Conservation (phyloP, 345 rosid species). For the Salix brachista region DNA sequence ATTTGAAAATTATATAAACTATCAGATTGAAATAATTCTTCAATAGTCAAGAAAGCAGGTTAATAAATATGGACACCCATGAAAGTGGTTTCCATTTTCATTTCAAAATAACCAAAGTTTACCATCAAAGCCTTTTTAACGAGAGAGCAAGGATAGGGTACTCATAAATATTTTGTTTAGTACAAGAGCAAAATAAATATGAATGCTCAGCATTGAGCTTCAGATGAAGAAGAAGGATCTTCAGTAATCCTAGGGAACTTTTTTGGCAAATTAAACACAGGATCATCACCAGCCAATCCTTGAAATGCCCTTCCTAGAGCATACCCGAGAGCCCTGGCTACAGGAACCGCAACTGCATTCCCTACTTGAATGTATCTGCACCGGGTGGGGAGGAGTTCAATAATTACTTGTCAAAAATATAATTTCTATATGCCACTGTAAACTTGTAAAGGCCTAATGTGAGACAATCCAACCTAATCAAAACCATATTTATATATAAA, state of each 20-base stretch:
- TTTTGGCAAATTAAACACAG: slow-evolving; percentile 35
- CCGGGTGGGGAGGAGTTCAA: background rate
- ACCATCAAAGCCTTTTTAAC: background rate
- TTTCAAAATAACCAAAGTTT: background rate
- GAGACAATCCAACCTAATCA: no score
- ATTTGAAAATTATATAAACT: no score
- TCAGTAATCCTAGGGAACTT: slow-evolving; percentile 23
- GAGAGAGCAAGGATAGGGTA: background rate
- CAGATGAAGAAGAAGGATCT: slow-evolving; percentile 2
- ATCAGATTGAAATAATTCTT: no score
- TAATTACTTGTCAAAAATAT: background rate
- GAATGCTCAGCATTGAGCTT: background rate
- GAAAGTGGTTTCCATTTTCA: background rate
- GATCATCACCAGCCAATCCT: slow-evolving; percentile 23
- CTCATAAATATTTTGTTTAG: background rate
- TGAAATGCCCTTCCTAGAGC: slow-evolving; percentile 42
- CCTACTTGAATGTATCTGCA: slow-evolving; percentile 73
- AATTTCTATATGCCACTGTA: background rate
- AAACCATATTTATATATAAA: no score
- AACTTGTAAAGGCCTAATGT: no score
- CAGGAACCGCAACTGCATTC: slow-evolving; percentile 74
- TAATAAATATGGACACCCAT: no score
- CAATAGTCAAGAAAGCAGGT: no score
- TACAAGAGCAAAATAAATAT: background rate
- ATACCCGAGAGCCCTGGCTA: slow-evolving; percentile 63